Base-by-base conservation (phyloP, 1,284 basidiomycete species). In the Leccinum pachyderme region DNA sequence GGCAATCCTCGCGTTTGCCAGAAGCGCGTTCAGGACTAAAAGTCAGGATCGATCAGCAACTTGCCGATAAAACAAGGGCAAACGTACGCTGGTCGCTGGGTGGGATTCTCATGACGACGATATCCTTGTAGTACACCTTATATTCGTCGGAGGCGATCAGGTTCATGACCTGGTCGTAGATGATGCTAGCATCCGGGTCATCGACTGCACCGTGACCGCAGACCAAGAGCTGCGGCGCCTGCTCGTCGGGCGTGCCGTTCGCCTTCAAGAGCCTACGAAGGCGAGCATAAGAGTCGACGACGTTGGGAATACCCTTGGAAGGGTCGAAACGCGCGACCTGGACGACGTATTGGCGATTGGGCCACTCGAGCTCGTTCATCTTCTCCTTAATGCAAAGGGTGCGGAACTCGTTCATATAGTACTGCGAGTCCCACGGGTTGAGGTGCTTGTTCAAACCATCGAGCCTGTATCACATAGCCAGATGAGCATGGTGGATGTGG, bases 191-290 rank as follows among this genome's bases (percentile, higher is more conserved):
- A 74, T 91, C 87, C 22, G 89, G 89, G 70, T 92, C 92, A 63
- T 93, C 89, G 52, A 93, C 91, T 27, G 89, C 89, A 55, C 91
- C 92, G 65, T 95, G 92, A 31, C 92, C 92, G 68, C 91, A 92
- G 60, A 94, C 75, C 65, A 95, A 78, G 59, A 95, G 72, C 71
- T 93, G 90, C 51, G 91, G 91, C n/a, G 77, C 76, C 47, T 89
- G 81, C 8, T 83, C 78, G 24, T 77, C 74, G 2, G 68, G 60
- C 31, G 80, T 78, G 47, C 77, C 74, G 11, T 75, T 70, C 43
- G 72, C 63, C 55, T 76, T 74, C 54, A 92, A 76, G 39, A 86
- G 75, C 59, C 80, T 77, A 61, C 91, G 82, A 79, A 94, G 86
- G 66, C 83, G 82, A 61, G 81, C 79, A 69, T 93, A 95, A 22